Percentiles rank a stretch among this genome's conserved stretches.
These are phyloP conservation scores for Arachis stenosperma DNA, from an alignment of 306 rosid species.

Conservation along the genomic window DNA sequence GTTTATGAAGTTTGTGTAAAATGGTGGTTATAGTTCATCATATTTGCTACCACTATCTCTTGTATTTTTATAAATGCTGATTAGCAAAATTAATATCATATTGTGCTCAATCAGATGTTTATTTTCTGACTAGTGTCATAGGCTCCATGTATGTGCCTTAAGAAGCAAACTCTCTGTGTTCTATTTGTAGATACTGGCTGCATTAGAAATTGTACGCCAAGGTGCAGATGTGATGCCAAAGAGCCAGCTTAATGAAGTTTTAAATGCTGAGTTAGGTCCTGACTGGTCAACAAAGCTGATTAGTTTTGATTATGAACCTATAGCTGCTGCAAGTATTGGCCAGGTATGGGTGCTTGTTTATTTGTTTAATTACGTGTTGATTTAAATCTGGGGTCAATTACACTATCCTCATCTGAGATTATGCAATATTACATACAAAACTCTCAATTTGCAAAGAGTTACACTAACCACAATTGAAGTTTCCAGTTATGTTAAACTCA, in stretches of 20 bases:
- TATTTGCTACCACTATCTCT: constrained; percentile 14
- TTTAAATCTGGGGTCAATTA: not conserved
- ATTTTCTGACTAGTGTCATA: constrained; percentile 9
- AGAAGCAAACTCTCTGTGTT: constrained; percentile 24
- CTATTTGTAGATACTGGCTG: constrained; percentile 78
- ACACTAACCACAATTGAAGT: too few relatives aligned
- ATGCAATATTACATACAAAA: too few relatives aligned
- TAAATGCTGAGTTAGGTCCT: constrained; percentile 81
- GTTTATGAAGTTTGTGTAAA: constrained; percentile 13
- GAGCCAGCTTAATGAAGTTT: constrained; percentile 85
- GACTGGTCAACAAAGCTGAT: constrained; percentile 75
- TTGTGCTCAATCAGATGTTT: constrained; percentile 26
- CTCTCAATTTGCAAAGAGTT: too few relatives aligned
- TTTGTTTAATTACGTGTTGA: constrained; percentile 1
- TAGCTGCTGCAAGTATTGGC: constrained; percentile 98
- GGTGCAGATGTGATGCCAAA: constrained; percentile 98
- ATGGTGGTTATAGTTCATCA: constrained; percentile 20
- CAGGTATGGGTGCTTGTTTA: constrained; percentile 58
- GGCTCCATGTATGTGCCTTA: constrained; percentile 3
- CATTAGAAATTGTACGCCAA: constrained; percentile 93
- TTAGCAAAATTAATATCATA: constrained; percentile 4
- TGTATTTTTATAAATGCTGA: constrained; percentile 31
- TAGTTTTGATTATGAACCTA: constrained; percentile 88
- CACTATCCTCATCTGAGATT: too few relatives aligned
- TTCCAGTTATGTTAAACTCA: too few relatives aligned